These are phyloP conservation scores for Endocarpon pusillum DNA, from an alignment of 495 filamentous ascomycete species.

Conservation along the genomic window DNA sequence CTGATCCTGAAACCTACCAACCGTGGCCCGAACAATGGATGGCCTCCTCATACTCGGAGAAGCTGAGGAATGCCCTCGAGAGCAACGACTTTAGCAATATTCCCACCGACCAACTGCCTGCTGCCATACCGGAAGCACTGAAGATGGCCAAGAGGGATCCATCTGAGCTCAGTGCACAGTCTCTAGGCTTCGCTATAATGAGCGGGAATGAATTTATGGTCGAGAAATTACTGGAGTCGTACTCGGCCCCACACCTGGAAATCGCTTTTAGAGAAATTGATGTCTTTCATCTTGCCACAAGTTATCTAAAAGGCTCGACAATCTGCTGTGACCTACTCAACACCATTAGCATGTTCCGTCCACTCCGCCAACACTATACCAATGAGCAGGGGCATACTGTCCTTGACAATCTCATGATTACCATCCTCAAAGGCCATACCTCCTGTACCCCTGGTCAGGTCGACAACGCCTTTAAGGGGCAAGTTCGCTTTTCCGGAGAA, in stretches of 20 bases:
- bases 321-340: conserved; percentile 20
- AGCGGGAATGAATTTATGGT: conserved; percentile 14
- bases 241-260: neutral
- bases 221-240: neutral
- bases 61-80: conserved; percentile 12
- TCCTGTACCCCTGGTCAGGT: conserved; percentile 13
- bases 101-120: conserved; percentile 9
- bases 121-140: conserved; percentile 12
- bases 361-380: conserved; percentile 10
- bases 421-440: conserved; percentile 23
- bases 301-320: conserved; percentile 21
- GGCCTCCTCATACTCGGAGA: conserved; percentile 4
- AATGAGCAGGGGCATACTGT: conserved; percentile 23
- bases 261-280: conserved; percentile 3
- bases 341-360: neutral
- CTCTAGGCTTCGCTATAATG: conserved; percentile 25
- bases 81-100: conserved; percentile 19
- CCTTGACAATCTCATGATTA: conserved; percentile 24
- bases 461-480: conserved; percentile 30
- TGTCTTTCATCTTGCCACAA: conserved; percentile 20
- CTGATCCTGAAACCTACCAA: conserved; percentile 16
- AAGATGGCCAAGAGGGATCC: conserved; percentile 12
- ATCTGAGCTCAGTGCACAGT: conserved; percentile 14
- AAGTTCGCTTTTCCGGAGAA: conserved; percentile 19
- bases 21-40: conserved; percentile 9